Evolutionary conservation across 129 eudicot species (phyloP), one percentile per base, ranked within the genome.

Genomic region (Erigeron canadensis): DNA sequence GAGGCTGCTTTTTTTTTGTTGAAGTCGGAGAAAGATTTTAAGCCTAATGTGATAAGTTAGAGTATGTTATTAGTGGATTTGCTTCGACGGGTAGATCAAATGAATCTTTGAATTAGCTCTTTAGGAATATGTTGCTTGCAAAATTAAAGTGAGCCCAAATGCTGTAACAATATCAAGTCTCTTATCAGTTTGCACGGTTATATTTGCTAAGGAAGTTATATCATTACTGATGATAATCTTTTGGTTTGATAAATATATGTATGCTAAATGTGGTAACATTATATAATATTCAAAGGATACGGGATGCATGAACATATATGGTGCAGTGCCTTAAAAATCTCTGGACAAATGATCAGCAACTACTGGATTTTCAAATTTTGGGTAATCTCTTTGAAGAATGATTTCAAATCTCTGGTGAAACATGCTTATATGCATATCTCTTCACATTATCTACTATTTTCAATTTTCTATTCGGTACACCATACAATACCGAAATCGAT

Each of bases 211-310:
- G 66, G 88, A 89, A 77, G 68, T 75, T 82, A 89, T 76, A 70
- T 71, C 2, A 66, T 89, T n/a, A 78, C 73, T 72, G 78, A 78
- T 37, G 10, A 15, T 19, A 46, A 71, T 51, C 43, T 47, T 23
- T 23, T 23, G 57, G 84, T 89, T 76, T 89, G 72, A 75, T 89
- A 23, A 82, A n/a, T n/a, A 82, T 50, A 80, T 89, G 89, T 89
- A 86, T 55, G 73, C 83, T 17, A 89, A 84, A 78, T 89, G 90
- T 55, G 96, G 96, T 34, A 80, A 79, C 71, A 70, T 89, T 5
- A n/a, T n/a, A n/a, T n/a, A n/a, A n/a, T n/a, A n/a, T n/a, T n/a
- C n/a, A n/a, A n/a, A n/a, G n/a, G n/a, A n/a, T n/a, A n/a, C n/a
- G n/a, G n/a, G n/a, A n/a, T n/a, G n/a, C n/a, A n/a, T n/a, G n/a